A percentile compares a stretch with the other conserved stretches of the same genome.
phyloP scores from a whole-genome alignment of 805 yeast species.

The Starmera amethionina region DNA sequence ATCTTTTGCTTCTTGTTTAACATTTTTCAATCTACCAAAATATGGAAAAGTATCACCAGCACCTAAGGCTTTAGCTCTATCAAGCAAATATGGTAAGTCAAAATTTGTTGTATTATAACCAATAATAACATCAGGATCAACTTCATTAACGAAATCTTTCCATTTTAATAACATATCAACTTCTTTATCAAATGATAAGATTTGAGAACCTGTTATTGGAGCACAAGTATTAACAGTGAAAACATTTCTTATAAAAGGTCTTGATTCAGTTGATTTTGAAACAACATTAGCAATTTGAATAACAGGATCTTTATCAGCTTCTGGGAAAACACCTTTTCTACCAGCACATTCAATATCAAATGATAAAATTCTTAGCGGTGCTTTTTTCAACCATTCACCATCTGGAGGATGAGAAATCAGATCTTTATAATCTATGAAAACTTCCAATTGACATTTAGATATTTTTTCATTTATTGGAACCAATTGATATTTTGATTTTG shows the following conservation, averaged over 20 bases:
- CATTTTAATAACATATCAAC: slow-evolving; percentile 76
- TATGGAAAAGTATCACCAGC: slow-evolving; percentile 62
- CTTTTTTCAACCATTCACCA: slow-evolving; percentile 88
- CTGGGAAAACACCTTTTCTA: slow-evolving; percentile 93
- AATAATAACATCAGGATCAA: slow-evolving; percentile 93
- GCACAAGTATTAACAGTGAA: slow-evolving; percentile 89
- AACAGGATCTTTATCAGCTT: slow-evolving; percentile 85
- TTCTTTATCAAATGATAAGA: slow-evolving; percentile 66
- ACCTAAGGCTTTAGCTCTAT: slow-evolving; percentile 67
- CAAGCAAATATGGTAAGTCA: slow-evolving; percentile 87
- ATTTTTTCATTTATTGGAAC: slow-evolving; percentile 31
- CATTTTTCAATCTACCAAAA: slow-evolving; percentile 65
- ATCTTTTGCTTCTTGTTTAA: slow-evolving; percentile 72
- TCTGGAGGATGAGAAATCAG: slow-evolving; percentile 78
- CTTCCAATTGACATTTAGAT: slow-evolving; percentile 83
- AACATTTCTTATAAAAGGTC: slow-evolving; percentile 89
- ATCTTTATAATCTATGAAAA: slow-evolving; percentile 55
- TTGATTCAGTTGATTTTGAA: slow-evolving; percentile 67
- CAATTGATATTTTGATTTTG: slow-evolving; percentile 55
- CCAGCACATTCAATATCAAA: slow-evolving; percentile 99
- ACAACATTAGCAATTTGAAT: slow-evolving; percentile 97
- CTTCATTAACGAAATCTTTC: slow-evolving; percentile 75
- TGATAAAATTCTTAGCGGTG: slow-evolving; percentile 87
- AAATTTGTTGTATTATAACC: slow-evolving; percentile 94
- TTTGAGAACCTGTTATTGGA: slow-evolving; percentile 89